Base-by-base conservation (phyloP, 805 yeast species). In the Tetrapisispora nanseiensis region DNA sequence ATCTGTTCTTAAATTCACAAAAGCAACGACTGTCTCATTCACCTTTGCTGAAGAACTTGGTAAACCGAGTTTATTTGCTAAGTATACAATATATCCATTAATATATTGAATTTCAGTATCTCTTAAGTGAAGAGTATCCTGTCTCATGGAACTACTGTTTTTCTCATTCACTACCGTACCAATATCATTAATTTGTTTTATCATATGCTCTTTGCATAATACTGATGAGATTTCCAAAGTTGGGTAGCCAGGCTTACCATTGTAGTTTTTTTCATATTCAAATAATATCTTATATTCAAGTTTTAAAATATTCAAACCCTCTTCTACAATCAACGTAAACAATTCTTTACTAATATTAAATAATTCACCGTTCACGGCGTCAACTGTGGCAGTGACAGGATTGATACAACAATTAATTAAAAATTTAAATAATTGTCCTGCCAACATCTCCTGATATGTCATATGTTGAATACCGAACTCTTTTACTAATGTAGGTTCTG, bases 381-480 rank as follows among this genome's bases (percentile, higher is more conserved):
- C 82, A 21, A 84, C 62, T 19, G 86, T 65, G 0, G 95, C 82
- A 0, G 96, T 83, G 23, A 82, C 65, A 0, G 96, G 83, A 55
- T 92, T 90, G 49, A 90, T 79, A 54, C 92, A 84, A 1, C 85
- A 73, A 56, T 92, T 92, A 18, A 83, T 79, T 35, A 82, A 68
- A 44, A 90, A 72, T 59, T 90, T 92, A 51, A 79, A 81, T 50
- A 80, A 66, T 61, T 86, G 95, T 2, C 78, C 73, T 23, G 76
- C 51, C 28, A 79, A 59, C 44, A 78, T 59, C 31, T 72, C 75
- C 20, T 70, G 70, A 36, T 70, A 66, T 37, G 76, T 69, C 35
- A 63, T 46, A 24, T 59, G 57, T 21, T 51, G 44, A 2, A 63
- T 55, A 26, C 48, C 52, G 20, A 70, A 48, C 18, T 48, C 57